A percentile compares a stretch with the other conserved stretches of the same genome.
Evolutionary conservation across 768 basidiomycete species (phyloP).

Genomic region (Paxillus rubicundulus): DNA sequence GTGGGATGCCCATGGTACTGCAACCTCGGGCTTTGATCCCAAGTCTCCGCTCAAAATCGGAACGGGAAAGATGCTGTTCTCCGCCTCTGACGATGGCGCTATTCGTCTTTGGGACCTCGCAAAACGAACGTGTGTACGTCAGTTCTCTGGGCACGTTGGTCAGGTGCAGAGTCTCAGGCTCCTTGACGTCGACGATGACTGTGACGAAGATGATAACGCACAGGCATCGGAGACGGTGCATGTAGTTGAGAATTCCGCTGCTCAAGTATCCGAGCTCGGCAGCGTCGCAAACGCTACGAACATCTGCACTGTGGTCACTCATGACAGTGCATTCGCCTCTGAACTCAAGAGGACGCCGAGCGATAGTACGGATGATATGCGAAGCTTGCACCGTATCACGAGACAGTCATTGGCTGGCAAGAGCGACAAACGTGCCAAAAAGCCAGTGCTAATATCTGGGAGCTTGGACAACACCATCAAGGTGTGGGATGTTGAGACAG

Average conservation of each 20-base stretch:
- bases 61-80: conserved; percentile 94
- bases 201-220: conserved; percentile 20
- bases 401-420: conserved; percentile 3
- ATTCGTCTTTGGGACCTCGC: conserved; percentile 95
- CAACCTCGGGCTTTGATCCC: conserved; percentile 13
- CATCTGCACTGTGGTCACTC: conserved; percentile 31
- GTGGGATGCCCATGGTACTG: conserved; percentile 60
- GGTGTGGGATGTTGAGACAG: conserved; percentile 91
- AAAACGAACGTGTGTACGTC: conserved; percentile 72
- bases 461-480: conserved; percentile 95
- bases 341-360: neutral
- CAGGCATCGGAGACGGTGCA: conserved; percentile 10
- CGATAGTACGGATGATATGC: conserved; percentile 15
- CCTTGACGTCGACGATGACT: conserved; percentile 60
- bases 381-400: conserved; percentile 3
- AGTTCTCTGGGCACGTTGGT: conserved; percentile 86
- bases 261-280: conserved; percentile 15
- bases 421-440: conserved; percentile 35
- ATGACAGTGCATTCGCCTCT: conserved; percentile 11
- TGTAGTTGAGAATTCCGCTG: conserved; percentile 13
- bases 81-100: conserved; percentile 91
- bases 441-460: conserved; percentile 81
- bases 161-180: conserved; percentile 92
- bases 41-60: conserved; percentile 53
- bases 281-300: conserved; percentile 15